Evolutionary conservation across 305 asterid genomes (phyloP).

Genomic region (Fraxinus velutina): DNA sequence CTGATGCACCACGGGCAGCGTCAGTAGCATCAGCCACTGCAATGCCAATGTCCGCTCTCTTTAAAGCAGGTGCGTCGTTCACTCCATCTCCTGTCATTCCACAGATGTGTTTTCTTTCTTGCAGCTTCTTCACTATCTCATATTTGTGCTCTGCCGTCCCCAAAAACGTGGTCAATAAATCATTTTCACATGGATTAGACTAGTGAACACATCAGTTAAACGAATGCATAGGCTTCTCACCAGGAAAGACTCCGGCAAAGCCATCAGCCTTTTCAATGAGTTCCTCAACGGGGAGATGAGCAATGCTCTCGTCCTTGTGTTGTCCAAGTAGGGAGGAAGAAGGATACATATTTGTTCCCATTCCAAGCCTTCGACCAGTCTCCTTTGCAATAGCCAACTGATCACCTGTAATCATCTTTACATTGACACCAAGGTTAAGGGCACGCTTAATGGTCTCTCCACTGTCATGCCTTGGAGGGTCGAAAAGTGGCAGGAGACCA

Average conservation of each 20-base stretch:
- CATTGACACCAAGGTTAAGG: constrained; percentile 46
- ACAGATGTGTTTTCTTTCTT: constrained; percentile 60
- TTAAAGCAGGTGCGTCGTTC: constrained; percentile 68
- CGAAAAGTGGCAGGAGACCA: constrained; percentile 52
- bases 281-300: constrained; percentile 61
- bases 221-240: constrained; percentile 21
- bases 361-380: constrained; percentile 72
- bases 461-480: constrained; percentile 55
- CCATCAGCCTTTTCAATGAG: constrained; percentile 80
- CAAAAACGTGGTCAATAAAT: background rate
- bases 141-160: constrained; percentile 55
- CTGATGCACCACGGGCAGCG: constrained; percentile 72
- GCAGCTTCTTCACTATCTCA: constrained; percentile 66
- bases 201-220: background rate
- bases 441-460: constrained; percentile 55
- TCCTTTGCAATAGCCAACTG: constrained; percentile 73
- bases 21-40: constrained; percentile 79
- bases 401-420: constrained; percentile 61
- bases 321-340: constrained; percentile 68
- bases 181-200: background rate
- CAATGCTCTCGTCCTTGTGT: constrained; percentile 51
- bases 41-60: constrained; percentile 69
- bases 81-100: constrained; percentile 88
- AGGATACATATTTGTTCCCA: constrained; percentile 83
- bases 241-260: constrained; percentile 82